A percentile compares a stretch with the other conserved stretches of the same genome.
These are phyloP conservation scores for Ogataea nonfermentans DNA, from an alignment of 805 yeast species.

Conservation along the genomic window DNA sequence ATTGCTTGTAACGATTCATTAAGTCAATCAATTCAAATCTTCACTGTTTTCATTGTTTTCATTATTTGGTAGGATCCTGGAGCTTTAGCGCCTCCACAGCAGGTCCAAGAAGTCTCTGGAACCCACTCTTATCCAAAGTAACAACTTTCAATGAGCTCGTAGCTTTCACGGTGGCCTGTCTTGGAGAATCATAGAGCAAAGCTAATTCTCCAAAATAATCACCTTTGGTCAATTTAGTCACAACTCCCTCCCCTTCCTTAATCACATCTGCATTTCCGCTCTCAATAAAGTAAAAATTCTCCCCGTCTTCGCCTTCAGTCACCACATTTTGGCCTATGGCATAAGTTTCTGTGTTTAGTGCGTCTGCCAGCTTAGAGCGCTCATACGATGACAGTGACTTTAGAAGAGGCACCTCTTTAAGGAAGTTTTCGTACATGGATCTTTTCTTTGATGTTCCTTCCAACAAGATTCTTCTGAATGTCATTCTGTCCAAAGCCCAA, in stretches of 20 bases:
- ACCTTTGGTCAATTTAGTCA: slow-evolving; percentile 66
- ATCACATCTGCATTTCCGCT: slow-evolving; percentile 79
- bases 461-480: slow-evolving; percentile 86
- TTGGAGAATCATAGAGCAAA: slow-evolving; percentile 82
- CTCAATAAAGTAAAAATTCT: slow-evolving; percentile 70
- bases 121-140: slow-evolving; percentile 88
- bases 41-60: slow-evolving; percentile 2
- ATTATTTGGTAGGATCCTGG: slow-evolving; percentile 71
- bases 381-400: slow-evolving; percentile 72
- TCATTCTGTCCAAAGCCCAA: slow-evolving; percentile 92
- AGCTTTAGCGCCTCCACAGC: slow-evolving; percentile 84
- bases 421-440: slow-evolving; percentile 82
- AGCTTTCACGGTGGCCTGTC: slow-evolving; percentile 92
- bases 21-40: slow-evolving; percentile 1
- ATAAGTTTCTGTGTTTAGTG: slow-evolving; percentile 75
- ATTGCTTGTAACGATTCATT: slow-evolving; percentile 29
- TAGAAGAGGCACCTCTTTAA: slow-evolving; percentile 82
- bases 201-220: slow-evolving; percentile 98
- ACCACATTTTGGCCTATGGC: slow-evolving; percentile 73
- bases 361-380: slow-evolving; percentile 91
- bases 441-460: slow-evolving; percentile 92
- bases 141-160: slow-evolving; percentile 76
- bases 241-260: slow-evolving; percentile 58
- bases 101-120: slow-evolving; percentile 91
- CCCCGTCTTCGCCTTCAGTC: slow-evolving; percentile 83